A percentile compares a stretch with the other conserved stretches of the same genome.
These are phyloP conservation scores for Lizonia empirigonia DNA, from an alignment of 2,329 filamentous ascomycete species.

Conservation along the genomic window DNA sequence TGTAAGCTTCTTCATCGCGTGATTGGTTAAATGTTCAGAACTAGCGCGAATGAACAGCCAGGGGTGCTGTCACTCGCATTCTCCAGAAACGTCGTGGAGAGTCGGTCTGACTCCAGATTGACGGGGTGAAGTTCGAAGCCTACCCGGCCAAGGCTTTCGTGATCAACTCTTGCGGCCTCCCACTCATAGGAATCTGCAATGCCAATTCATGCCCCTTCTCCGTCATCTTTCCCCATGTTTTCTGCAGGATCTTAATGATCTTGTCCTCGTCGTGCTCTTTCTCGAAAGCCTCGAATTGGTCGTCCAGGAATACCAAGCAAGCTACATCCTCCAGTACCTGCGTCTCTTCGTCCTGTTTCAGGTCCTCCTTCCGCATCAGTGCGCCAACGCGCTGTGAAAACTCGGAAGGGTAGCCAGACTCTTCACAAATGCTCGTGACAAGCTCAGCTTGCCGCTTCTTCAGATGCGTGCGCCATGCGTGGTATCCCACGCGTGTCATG, in stretches of 20 bases:
- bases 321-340: conserved; percentile 84
- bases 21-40: no score
- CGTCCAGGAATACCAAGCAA: conserved; percentile 84
- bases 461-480: conserved; percentile 76
- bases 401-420: conserved; percentile 56
- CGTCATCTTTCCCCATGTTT: conserved; percentile 52
- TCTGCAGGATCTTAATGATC: conserved; percentile 60
- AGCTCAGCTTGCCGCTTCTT: conserved; percentile 74
- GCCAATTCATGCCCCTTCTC: conserved; percentile 44
- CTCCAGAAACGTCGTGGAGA: no score
- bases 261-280: conserved; percentile 76
- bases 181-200: conserved; percentile 43
- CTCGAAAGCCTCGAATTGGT: conserved; percentile 84
- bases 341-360: conserved; percentile 68
- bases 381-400: conserved; percentile 68
- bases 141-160: conserved; percentile 42
- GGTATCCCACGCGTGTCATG: conserved; percentile 75
- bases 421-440: conserved; percentile 59
- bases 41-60: no score
- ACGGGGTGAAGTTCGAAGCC: no score
- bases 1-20: conserved; percentile 1
- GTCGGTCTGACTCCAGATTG: no score
- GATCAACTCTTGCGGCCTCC: conserved; percentile 36
- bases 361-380: conserved; percentile 79
- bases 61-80: no score